Percentiles rank a stretch among this genome's conserved stretches.
These are phyloP conservation scores for Sungouiella thailandica DNA, from an alignment of 805 yeast genomes.

Conservation along the genomic window DNA sequence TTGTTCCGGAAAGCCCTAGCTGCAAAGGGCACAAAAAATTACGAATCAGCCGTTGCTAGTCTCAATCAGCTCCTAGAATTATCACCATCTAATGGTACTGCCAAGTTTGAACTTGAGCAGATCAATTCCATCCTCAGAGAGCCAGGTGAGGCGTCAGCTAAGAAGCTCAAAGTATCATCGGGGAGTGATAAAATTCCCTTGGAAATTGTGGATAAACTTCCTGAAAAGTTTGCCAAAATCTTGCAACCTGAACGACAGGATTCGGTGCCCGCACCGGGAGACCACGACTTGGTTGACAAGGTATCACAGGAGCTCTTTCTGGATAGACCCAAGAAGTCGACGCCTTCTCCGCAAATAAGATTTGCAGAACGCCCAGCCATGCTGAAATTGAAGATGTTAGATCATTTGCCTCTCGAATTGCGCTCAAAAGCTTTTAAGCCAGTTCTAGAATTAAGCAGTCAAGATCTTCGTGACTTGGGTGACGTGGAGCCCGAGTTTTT, in stretches of 20 bases:
- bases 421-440: slow-evolving; percentile 31
- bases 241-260: not conserved
- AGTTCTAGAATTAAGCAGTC: slow-evolving; percentile 25
- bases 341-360: not conserved
- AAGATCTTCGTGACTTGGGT: not conserved
- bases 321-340: not conserved
- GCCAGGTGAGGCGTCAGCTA: too few species aligned
- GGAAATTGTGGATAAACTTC: slow-evolving; percentile 41
- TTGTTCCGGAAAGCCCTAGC: slow-evolving; percentile 48
- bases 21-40: slow-evolving; percentile 21
- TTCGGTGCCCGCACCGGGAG: not conserved
- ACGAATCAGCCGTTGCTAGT: slow-evolving; percentile 20
- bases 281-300: not conserved
- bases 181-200: slow-evolving; percentile 24
- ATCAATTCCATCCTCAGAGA: slow-evolving; percentile 1
- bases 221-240: slow-evolving; percentile 18
- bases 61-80: slow-evolving; percentile 34
- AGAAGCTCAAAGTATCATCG: slow-evolving; percentile 9
- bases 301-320: not conserved
- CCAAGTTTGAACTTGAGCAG: slow-evolving; percentile 30
- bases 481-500: slow-evolving; percentile 43
- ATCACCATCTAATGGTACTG: slow-evolving; percentile 38
- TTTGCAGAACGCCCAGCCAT: not conserved
- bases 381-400: slow-evolving; percentile 15
- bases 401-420: slow-evolving; percentile 20